A percentile compares a stretch with the other conserved stretches of the same genome.
Evolutionary conservation across 139 green algal genomes (phyloP).

Genomic region (Coelastrella sp.): DNA sequence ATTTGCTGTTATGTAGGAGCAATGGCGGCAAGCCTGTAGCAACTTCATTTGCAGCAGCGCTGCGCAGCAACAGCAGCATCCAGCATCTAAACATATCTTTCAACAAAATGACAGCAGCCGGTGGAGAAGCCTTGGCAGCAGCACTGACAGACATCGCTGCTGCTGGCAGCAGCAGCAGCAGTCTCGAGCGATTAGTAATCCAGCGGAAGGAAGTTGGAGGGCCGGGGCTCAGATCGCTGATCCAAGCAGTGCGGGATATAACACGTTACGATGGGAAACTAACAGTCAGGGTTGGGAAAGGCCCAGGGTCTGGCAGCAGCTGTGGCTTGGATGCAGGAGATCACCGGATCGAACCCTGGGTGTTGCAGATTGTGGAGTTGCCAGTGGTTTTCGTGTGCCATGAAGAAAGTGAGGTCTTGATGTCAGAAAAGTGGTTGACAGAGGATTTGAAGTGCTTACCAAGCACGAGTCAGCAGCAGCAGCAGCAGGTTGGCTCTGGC

Average conservation of each 20-base stretch:
- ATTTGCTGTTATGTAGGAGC: not conserved
- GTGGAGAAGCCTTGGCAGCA: constrained; percentile 28
- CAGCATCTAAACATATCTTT: constrained; percentile 21
- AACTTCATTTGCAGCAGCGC: constrained; percentile 14
- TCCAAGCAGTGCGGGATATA: not conserved
- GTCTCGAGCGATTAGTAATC: constrained; percentile 5
- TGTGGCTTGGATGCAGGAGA: not conserved
- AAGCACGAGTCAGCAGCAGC: constrained; percentile 13
- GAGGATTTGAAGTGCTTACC: not conserved
- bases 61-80: not conserved
- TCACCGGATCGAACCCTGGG: not conserved
- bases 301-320: not conserved
- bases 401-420: constrained; percentile 23
- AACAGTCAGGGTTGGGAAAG: constrained; percentile 17
- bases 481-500: not conserved
- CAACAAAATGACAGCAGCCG: constrained; percentile 27
- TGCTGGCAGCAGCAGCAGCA: constrained; percentile 30
- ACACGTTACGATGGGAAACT: constrained; percentile 9
- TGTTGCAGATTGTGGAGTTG: constrained; percentile 33
- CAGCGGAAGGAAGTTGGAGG: constrained; percentile 39
- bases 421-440: constrained; percentile 33
- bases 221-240: not conserved
- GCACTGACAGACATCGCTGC: constrained; percentile 20
- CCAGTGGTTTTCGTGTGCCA: constrained; percentile 33
- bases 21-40: constrained; percentile 8